These are phyloP conservation scores for Termitomyces sp. DNA, from an alignment of 768 basidiomycete genomes.

Conservation along the genomic window DNA sequence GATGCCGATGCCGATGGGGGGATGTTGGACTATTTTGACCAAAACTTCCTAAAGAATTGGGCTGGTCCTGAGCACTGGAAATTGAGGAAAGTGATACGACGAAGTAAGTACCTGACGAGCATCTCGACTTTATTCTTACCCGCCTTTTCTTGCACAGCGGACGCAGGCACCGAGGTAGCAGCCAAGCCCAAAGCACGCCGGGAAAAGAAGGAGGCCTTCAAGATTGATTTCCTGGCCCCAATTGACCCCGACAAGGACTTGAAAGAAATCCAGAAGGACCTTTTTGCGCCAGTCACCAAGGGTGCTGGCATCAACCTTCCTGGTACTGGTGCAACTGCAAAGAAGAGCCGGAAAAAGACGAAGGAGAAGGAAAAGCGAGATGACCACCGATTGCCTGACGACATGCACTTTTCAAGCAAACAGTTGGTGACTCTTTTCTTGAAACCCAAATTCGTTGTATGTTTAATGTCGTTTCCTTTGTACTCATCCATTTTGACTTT, in stretches of 20 bases:
- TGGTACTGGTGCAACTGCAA: slow-evolving; percentile 38
- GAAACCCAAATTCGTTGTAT: slow-evolving; percentile 91
- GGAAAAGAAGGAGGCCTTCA: slow-evolving; percentile 76
- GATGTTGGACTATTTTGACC: slow-evolving; percentile 87
- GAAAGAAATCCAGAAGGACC: slow-evolving; percentile 58
- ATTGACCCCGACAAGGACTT: slow-evolving; percentile 49
- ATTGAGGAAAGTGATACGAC: slow-evolving; percentile 71
- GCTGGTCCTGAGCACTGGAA: slow-evolving; percentile 99
- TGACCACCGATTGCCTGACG: slow-evolving; percentile 83
- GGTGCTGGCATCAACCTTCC: slow-evolving; percentile 66
- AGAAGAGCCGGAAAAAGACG: slow-evolving; percentile 41
- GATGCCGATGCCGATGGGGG: slow-evolving; percentile 50
- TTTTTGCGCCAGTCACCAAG: slow-evolving; percentile 75
- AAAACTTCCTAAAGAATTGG: slow-evolving; percentile 87
- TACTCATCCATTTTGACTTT: background rate
- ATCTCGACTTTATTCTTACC: background rate
- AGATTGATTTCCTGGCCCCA: slow-evolving; percentile 71
- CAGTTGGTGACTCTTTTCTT: slow-evolving; percentile 90
- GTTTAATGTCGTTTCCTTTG: slow-evolving; percentile 20
- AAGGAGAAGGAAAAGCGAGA: slow-evolving; percentile 61
- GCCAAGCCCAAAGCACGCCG: slow-evolving; percentile 48
- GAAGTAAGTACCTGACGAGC: slow-evolving; percentile 44
- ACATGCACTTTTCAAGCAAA: slow-evolving; percentile 93
- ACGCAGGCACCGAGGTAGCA: slow-evolving; percentile 33
- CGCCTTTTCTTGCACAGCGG: slow-evolving; percentile 18